Base-by-base conservation (phyloP, 495 filamentous ascomycete species). In the Lentithecium fluviatile region DNA sequence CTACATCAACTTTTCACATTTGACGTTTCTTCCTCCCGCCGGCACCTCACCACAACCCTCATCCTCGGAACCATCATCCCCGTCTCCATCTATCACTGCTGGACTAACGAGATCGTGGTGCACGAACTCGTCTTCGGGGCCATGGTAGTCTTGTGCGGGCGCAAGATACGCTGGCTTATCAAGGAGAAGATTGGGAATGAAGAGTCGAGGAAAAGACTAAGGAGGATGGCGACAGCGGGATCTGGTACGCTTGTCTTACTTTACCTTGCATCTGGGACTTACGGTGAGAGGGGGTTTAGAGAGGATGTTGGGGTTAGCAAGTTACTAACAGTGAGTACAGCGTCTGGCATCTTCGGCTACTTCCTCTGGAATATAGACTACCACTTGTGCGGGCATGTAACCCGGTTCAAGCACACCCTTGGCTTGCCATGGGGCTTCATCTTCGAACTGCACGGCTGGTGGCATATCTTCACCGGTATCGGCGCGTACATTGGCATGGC, bases 381-480 rank as follows among this genome's bases (percentile, higher is more conserved):
- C 6, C 68, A 74, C 56, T 72, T 70, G 52, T 82, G 80, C 54
- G 43, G 62, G 2, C 48, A 68, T 29, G 62, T 82, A 5, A 75
- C 76, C 12, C 10, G 37, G 0, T 0, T 71, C 20, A 77, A 76
- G 54, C 69, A 67, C 12, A 21, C 21, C 0, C 55, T 80, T 15
- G 81, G 81, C 1, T 66, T 82, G 58, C 83, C 82, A 1, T 81
- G 71, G 77, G 78, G 75, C 24, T 80, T 78, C 59, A 21, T 81
- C 1, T 62, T 84, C 0, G 82, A 84, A 65, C 66, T 85, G 17
- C 83, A 87, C 68, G 82, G 83, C 20, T 87, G 80, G 74, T 76
- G 69, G 40, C 58, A 69, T 58, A 63, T 52, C 36, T 58, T 47
- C 45, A 57, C 56, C 52, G 52, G 40, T 2, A 70, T 80, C 15